Percentiles rank a stretch among this genome's conserved stretches.
These are phyloP conservation scores for Kwoniella bestiolae DNA, from an alignment of 768 basidiomycete species.

Conservation along the genomic window DNA sequence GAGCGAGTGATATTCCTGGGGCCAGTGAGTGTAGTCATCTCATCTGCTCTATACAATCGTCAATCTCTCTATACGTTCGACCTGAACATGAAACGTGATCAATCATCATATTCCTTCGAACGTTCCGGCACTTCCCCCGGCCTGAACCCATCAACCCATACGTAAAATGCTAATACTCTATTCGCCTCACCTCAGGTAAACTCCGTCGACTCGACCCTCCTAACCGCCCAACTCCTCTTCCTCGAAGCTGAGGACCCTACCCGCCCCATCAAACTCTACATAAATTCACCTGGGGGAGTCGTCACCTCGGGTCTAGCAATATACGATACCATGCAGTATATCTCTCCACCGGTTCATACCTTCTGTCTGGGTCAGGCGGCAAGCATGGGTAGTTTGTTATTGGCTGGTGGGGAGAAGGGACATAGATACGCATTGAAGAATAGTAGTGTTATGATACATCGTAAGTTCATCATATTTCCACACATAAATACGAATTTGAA, in stretches of 20 bases:
- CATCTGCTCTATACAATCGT: neutral
- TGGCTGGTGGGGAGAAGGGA: slow-evolving; percentile 87
- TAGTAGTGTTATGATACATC: slow-evolving; percentile 98
- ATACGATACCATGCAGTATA: slow-evolving; percentile 96
- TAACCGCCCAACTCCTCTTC: slow-evolving; percentile 90
- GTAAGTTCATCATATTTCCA: no score
- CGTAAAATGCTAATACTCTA: neutral
- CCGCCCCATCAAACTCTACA: slow-evolving; percentile 94
- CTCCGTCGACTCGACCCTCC: slow-evolving; percentile 83
- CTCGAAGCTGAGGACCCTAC: slow-evolving; percentile 93
- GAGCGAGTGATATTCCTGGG: slow-evolving; percentile 97
- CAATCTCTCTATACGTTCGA: no score
- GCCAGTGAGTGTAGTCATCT: slow-evolving; percentile 65
- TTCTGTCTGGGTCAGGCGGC: slow-evolving; percentile 95
- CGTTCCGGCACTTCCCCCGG: no score
- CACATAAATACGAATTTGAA: no score
- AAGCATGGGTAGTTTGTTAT: slow-evolving; percentile 91
- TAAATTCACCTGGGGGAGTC: slow-evolving; percentile 94
- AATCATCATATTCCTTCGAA: no score
- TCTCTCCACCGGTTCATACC: slow-evolving; percentile 92
- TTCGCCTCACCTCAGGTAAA: slow-evolving; percentile 66
- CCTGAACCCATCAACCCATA: no score
- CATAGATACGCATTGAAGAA: slow-evolving; percentile 91
- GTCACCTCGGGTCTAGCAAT: slow-evolving; percentile 96
- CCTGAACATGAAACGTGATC: no score